A percentile compares a stretch with the other conserved stretches of the same genome.
Evolutionary conservation across 805 yeast genomes (phyloP).

Genomic region (Yamadazyma takamatsuzukensis): DNA sequence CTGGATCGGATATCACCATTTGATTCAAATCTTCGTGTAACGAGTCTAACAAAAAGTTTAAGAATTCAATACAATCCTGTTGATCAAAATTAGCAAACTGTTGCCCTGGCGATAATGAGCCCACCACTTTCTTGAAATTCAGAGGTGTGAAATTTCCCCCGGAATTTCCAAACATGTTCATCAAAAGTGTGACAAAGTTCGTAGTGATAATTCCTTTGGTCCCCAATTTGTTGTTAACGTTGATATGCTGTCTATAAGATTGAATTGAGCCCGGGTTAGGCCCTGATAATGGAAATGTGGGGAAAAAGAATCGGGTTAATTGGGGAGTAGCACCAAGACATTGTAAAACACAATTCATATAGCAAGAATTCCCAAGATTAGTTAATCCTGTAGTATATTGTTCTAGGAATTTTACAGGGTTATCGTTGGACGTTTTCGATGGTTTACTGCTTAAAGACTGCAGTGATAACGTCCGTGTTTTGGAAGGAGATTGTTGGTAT

Average conservation of each 20-base stretch:
- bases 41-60: slow-evolving; percentile 70
- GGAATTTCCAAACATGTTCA: slow-evolving; percentile 48
- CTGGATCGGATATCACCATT: slow-evolving; percentile 30
- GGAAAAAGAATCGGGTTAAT: slow-evolving; percentile 58
- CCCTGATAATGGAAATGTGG: slow-evolving; percentile 20
- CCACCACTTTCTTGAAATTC: slow-evolving; percentile 64
- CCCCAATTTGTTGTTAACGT: slow-evolving; percentile 70
- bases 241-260: slow-evolving; percentile 63
- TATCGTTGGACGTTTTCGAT: slow-evolving; percentile 3
- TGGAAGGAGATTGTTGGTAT: background rate
- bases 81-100: slow-evolving; percentile 68
- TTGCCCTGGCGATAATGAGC: slow-evolving; percentile 55
- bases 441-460: background rate
- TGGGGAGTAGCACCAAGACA: slow-evolving; percentile 74
- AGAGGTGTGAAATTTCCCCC: slow-evolving; percentile 53
- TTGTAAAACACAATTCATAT: slow-evolving; percentile 88
- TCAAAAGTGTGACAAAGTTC: slow-evolving; percentile 58
- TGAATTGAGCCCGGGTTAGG: slow-evolving; percentile 23
- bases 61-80: slow-evolving; percentile 83
- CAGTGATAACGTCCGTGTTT: background rate
- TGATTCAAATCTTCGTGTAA: slow-evolving; percentile 84
- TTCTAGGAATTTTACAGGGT: slow-evolving; percentile 18
- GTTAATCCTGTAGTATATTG: slow-evolving; percentile 64
- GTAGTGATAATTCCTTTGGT: slow-evolving; percentile 75
- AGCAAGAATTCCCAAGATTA: slow-evolving; percentile 88